Conservation (phyloP, 768 basidiomycete genomes). For the Agaricus subrufescens region DNA sequence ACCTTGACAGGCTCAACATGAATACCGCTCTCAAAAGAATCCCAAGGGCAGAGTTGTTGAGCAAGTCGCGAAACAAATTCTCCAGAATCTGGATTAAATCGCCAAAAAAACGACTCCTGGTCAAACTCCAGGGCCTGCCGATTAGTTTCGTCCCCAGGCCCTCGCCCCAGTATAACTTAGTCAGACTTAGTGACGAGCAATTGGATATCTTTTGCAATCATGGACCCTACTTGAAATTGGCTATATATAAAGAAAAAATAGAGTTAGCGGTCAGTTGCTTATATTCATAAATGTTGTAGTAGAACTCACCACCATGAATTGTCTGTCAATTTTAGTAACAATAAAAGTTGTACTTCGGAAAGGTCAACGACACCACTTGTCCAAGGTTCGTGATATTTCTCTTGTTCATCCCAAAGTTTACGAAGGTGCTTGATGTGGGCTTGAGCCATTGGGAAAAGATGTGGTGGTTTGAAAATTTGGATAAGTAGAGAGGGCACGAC, state of each 20-base stretch:
- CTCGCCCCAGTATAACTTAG: slow-evolving; percentile 20
- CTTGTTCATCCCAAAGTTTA: neutral
- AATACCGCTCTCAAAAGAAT: slow-evolving; percentile 11
- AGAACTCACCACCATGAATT: neutral
- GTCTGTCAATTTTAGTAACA: neutral
- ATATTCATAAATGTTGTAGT: neutral
- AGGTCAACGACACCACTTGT: neutral
- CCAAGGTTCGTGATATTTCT: slow-evolving; percentile 2
- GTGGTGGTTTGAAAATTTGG: too few relatives aligned
- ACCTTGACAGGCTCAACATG: slow-evolving; percentile 29
- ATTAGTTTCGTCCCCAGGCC: slow-evolving; percentile 20
- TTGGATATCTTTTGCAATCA: slow-evolving; percentile 6
- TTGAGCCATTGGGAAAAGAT: neutral
- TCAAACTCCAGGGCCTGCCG: slow-evolving; percentile 22
- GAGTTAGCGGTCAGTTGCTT: too few relatives aligned
- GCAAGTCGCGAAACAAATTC: slow-evolving; percentile 5
- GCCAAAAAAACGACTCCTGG: slow-evolving; percentile 13
- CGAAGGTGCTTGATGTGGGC: neutral
- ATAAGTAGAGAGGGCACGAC: too few relatives aligned
- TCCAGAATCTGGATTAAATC: slow-evolving; percentile 16
- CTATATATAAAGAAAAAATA: neutral
- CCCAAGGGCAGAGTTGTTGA: slow-evolving; percentile 14
- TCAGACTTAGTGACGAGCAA: slow-evolving; percentile 16
- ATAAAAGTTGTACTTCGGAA: neutral
- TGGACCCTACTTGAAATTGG: neutral